phyloP scores from a whole-genome alignment of 768 basidiomycete species.

The Punctularia strigosozonata region DNA sequence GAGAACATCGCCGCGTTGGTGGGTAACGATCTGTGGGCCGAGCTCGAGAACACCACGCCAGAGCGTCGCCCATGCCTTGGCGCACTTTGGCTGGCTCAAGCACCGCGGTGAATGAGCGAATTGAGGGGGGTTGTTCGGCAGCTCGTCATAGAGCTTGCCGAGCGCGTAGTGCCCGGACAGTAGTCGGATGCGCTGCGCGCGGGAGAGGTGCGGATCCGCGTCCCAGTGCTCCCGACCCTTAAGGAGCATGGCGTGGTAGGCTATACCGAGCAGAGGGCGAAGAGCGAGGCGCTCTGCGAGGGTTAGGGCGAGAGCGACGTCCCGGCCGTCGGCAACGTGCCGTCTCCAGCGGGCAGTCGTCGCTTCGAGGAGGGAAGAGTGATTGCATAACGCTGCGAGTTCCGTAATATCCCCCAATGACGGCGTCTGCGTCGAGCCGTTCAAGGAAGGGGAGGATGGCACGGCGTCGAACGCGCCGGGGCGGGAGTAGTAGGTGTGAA shows the following conservation, averaged over 20 bases:
- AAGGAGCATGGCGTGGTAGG: slow-evolving; percentile 24
- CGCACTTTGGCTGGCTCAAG: slow-evolving; percentile 11
- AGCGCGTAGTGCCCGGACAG: slow-evolving; percentile 25
- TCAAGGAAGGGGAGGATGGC: slow-evolving; percentile 15
- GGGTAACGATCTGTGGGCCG: slow-evolving; percentile 13
- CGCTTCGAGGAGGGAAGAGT: slow-evolving; percentile 13
- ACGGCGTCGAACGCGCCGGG: slow-evolving; percentile 14
- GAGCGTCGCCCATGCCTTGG: slow-evolving; percentile 18
- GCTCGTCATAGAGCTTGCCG: slow-evolving; percentile 20
- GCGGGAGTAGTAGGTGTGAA: slow-evolving; percentile 20
- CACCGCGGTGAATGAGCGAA: slow-evolving; percentile 26
- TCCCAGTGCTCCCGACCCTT: slow-evolving; percentile 12
- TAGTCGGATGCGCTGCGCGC: slow-evolving; percentile 19
- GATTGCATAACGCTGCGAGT: slow-evolving; percentile 21
- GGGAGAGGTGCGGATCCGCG: slow-evolving; percentile 12
- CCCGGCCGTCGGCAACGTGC: slow-evolving; percentile 17
- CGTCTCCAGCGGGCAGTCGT: slow-evolving; percentile 23
- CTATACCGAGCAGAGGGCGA: slow-evolving; percentile 17
- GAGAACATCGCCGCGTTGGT: slow-evolving; percentile 22
- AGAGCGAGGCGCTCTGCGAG: slow-evolving; percentile 18
- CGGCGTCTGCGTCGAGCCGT: slow-evolving; percentile 21
- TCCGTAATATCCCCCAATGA: too few relatives aligned
- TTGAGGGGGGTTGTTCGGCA: slow-evolving; percentile 18
- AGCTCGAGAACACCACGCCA: slow-evolving; percentile 25
- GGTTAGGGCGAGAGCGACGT: slow-evolving; percentile 19